Conservation (phyloP, 345 rosid species). For the Lepidium africanum region DNA sequence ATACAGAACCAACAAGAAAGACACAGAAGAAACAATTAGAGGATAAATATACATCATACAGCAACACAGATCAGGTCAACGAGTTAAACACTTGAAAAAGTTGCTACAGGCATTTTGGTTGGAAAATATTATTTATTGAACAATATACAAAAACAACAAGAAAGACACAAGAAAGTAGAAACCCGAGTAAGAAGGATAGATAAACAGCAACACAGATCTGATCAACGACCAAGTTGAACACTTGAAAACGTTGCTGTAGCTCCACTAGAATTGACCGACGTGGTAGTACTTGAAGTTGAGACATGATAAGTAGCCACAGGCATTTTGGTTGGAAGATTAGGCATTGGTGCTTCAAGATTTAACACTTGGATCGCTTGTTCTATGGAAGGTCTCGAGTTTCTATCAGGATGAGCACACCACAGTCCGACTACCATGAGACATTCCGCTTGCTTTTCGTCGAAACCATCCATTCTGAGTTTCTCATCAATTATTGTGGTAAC, state of each 20-base stretch:
- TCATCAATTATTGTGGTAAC: conserved; percentile 29
- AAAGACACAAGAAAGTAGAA: no score
- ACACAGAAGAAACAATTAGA: neutral
- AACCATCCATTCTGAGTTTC: conserved; percentile 20
- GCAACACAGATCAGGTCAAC: neutral
- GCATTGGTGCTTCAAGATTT: conserved; percentile 34
- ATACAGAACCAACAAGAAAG: no score
- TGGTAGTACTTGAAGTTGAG: conserved; percentile 21
- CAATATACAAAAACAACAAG: no score
- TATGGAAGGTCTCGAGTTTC: conserved; percentile 36
- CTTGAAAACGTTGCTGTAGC: conserved; percentile 29
- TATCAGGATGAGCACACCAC: conserved; percentile 61
- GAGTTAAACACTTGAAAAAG: no score
- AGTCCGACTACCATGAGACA: conserved; percentile 43
- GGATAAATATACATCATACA: neutral
- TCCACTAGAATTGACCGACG: conserved; percentile 25
- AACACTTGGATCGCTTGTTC: conserved; percentile 47
- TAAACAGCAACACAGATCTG: no score
- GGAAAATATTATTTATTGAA: no score
- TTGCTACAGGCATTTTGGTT: no score
- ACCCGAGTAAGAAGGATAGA: no score
- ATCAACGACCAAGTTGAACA: conserved; percentile 32
- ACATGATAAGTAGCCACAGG: conserved; percentile 34
- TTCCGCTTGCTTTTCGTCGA: conserved; percentile 32
- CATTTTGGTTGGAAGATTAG: conserved; percentile 38